Evolutionary conservation across 805 yeast species (phyloP).

Genomic region (Saccharomycopsis sp.): DNA sequence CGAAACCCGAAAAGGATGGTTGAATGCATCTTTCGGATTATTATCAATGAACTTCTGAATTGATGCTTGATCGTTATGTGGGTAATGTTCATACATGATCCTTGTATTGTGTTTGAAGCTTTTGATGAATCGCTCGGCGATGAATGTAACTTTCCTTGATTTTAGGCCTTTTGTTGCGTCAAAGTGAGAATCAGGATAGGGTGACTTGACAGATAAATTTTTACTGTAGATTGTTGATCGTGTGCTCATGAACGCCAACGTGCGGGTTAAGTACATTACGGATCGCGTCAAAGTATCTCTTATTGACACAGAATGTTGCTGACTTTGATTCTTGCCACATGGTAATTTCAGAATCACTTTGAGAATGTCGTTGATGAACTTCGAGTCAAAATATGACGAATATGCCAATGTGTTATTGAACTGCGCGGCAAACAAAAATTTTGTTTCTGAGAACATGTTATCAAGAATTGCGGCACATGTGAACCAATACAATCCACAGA

Average conservation of each 20-base stretch:
- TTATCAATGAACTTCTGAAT: background rate
- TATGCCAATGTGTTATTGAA: slow-evolving; percentile 13
- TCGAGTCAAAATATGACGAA: slow-evolving; percentile 8
- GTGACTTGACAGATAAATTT: slow-evolving; percentile 1
- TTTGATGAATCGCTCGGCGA: slow-evolving; percentile 9
- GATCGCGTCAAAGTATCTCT: slow-evolving; percentile 5
- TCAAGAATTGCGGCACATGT: slow-evolving; percentile 13
- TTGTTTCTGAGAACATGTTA: slow-evolving; percentile 16
- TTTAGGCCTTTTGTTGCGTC: background rate
- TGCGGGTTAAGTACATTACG: slow-evolving; percentile 12
- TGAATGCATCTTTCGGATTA: background rate
- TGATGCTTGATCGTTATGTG: background rate
- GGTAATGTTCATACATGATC: slow-evolving; percentile 13
- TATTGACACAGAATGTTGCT: background rate
- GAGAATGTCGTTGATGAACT: slow-evolving; percentile 9
- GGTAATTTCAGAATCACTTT: background rate
- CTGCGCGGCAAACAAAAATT: slow-evolving; percentile 13
- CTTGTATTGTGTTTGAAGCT: slow-evolving; percentile 2
- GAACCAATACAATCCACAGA: slow-evolving; percentile 16
- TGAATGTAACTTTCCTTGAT: slow-evolving; percentile 8
- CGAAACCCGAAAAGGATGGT: background rate
- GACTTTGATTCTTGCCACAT: background rate
- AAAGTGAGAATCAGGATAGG: slow-evolving; percentile 1
- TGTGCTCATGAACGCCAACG: slow-evolving; percentile 12
- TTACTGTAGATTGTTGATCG: slow-evolving; percentile 8